Percentiles rank a stretch among this genome's conserved stretches.
Evolutionary conservation across 768 basidiomycete genomes (phyloP).

Genomic region (Hericium rajendrae): DNA sequence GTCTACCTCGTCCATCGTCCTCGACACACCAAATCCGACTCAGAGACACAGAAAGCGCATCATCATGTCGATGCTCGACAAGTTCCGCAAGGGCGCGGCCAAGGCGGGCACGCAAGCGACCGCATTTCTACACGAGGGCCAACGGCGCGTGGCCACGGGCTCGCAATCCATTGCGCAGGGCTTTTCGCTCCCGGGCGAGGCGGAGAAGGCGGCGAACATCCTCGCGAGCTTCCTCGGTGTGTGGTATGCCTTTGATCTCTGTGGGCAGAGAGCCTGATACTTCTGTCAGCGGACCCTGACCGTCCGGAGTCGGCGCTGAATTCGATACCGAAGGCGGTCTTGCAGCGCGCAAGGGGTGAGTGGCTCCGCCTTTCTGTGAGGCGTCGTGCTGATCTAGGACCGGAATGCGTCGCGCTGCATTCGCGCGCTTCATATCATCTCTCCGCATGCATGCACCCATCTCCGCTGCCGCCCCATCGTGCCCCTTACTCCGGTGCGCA

Average conservation of each 20-base stretch:
- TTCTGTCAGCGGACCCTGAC: constrained; percentile 65
- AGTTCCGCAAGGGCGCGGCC: constrained; percentile 70
- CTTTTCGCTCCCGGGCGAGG: constrained; percentile 86
- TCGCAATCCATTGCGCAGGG: constrained; percentile 73
- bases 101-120: constrained; percentile 78
- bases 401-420: too few relatives aligned
- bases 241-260: constrained; percentile 9
- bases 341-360: constrained; percentile 81
- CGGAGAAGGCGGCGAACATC: constrained; percentile 90
- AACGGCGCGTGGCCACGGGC: constrained; percentile 60
- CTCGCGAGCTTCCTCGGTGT: constrained; percentile 83
- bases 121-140: constrained; percentile 59
- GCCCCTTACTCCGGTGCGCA: constrained; percentile 20
- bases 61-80: constrained; percentile 59
- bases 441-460: neutral
- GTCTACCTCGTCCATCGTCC: too few relatives aligned
- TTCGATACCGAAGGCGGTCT: constrained; percentile 84
- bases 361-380: neutral
- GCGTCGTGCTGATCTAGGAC: too few relatives aligned
- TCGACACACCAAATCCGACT: too few relatives aligned
- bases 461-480: too few relatives aligned
- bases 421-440: neutral
- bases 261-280: neutral
- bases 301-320: constrained; percentile 88
- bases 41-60: too few relatives aligned